phyloP scores from a whole-genome alignment of 306 rosid species.

The Vicia sativa region DNA sequence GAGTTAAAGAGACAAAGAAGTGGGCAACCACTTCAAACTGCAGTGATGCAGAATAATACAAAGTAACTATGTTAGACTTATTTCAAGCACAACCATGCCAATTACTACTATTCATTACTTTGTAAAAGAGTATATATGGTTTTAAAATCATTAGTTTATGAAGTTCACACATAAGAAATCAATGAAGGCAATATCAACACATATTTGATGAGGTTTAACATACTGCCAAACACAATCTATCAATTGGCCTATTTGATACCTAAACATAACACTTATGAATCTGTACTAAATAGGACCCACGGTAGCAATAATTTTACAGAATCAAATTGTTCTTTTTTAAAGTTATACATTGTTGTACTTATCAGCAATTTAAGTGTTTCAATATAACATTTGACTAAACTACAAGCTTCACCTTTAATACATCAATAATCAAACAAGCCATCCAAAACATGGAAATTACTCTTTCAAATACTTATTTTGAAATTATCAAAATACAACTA shows the following conservation, averaged over 20 bases:
- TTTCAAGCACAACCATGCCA: not conserved
- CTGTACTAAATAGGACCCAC: not conserved
- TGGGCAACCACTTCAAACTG: conserved; percentile 57
- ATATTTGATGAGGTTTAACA: not conserved
- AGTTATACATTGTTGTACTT: no score
- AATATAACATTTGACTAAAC: not conserved
- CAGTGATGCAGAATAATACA: no score
- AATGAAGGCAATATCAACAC: not conserved
- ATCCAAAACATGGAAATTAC: not conserved
- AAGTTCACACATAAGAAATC: not conserved
- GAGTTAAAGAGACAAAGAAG: conserved; percentile 63
- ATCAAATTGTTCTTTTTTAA: no score
- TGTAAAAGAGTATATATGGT: not conserved
- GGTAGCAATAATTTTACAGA: no score
- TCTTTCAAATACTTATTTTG: no score
- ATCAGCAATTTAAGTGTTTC: no score
- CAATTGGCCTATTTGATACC: not conserved
- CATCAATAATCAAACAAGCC: not conserved
- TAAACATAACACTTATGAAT: not conserved
- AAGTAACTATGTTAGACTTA: no score
- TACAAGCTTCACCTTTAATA: not conserved
- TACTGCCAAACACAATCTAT: no score
- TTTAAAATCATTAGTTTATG: not conserved
- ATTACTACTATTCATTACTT: not conserved
- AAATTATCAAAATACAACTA: no score